These are phyloP conservation scores for Monosporozyma unispora DNA, from an alignment of 805 yeast genomes.

Conservation along the genomic window DNA sequence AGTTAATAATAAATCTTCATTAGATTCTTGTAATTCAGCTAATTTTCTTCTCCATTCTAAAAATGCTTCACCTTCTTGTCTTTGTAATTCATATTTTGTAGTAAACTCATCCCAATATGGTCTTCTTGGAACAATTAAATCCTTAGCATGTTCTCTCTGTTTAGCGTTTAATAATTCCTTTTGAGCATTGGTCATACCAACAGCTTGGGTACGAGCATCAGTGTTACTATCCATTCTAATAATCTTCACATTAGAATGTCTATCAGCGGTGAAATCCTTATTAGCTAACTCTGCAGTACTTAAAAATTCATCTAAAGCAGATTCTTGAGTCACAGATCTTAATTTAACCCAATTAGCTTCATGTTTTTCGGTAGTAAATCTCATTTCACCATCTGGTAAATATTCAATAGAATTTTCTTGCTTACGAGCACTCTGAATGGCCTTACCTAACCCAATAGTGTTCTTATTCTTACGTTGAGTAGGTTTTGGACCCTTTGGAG, in stretches of 20 bases:
- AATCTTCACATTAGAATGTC: constrained; percentile 71
- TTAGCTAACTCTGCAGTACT: constrained; percentile 94
- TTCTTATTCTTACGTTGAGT: constrained; percentile 77
- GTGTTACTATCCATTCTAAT: constrained; percentile 52
- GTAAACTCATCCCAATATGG: constrained; percentile 75
- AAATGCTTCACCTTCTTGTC: constrained; percentile 83
- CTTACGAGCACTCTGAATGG: constrained; percentile 66
- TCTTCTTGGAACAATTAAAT: constrained; percentile 83
- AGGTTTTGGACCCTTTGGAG: constrained; percentile 90
- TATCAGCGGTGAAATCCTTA: constrained; percentile 91
- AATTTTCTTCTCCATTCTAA: constrained; percentile 89
- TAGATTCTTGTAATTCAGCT: constrained; percentile 74
- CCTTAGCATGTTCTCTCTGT: constrained; percentile 59
- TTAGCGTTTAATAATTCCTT: constrained; percentile 49
- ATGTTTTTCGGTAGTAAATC: constrained; percentile 76
- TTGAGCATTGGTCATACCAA: constrained; percentile 57
- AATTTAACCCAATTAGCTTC: constrained; percentile 86
- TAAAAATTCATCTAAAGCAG: constrained; percentile 86
- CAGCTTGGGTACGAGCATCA: constrained; percentile 43
- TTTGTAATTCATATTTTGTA: constrained; percentile 68
- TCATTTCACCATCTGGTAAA: constrained; percentile 78
- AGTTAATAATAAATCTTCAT: constrained; percentile 72
- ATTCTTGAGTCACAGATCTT: constrained; percentile 90
- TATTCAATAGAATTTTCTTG: constrained; percentile 60
- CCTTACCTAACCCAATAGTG: constrained; percentile 75